A percentile compares a stretch with the other conserved stretches of the same genome.
Evolutionary conservation across 805 yeast species (phyloP).

Genomic region (Sungouiozyma intestinalis): DNA sequence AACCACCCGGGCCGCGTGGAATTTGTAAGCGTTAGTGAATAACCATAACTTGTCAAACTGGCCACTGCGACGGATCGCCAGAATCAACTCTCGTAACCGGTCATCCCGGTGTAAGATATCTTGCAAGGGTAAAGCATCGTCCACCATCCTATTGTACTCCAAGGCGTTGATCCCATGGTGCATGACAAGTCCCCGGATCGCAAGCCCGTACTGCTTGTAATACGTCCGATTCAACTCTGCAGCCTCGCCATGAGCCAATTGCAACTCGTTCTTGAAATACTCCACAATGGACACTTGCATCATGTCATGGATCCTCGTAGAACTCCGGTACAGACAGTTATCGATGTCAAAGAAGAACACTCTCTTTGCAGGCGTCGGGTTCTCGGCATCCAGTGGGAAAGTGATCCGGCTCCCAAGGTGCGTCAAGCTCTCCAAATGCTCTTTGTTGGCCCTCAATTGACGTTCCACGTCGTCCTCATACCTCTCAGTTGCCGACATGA

Average conservation of each 20-base stretch:
- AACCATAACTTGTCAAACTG: slow-evolving; percentile 75
- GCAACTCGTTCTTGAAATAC: slow-evolving; percentile 59
- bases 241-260: slow-evolving; percentile 65
- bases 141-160: slow-evolving; percentile 80
- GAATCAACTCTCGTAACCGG: slow-evolving; percentile 42
- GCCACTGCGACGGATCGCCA: slow-evolving; percentile 32
- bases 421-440: slow-evolving; percentile 24
- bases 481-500: neutral
- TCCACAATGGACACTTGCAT: slow-evolving; percentile 82
- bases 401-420: slow-evolving; percentile 28
- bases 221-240: slow-evolving; percentile 57
- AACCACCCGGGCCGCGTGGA: slow-evolving; percentile 76
- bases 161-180: slow-evolving; percentile 68
- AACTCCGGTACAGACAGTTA: slow-evolving; percentile 74
- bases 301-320: slow-evolving; percentile 67
- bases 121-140: slow-evolving; percentile 84
- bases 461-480: slow-evolving; percentile 15
- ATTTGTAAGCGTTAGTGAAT: slow-evolving; percentile 88
- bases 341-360: slow-evolving; percentile 86
- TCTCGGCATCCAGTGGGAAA: slow-evolving; percentile 25
- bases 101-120: slow-evolving; percentile 58
- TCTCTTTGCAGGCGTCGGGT: slow-evolving; percentile 21
- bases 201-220: slow-evolving; percentile 82
- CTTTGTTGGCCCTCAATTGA: slow-evolving; percentile 23
- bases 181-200: slow-evolving; percentile 75